These are phyloP conservation scores for Fragaria iinumae DNA, from an alignment of 306 rosid genomes.

Conservation along the genomic window DNA sequence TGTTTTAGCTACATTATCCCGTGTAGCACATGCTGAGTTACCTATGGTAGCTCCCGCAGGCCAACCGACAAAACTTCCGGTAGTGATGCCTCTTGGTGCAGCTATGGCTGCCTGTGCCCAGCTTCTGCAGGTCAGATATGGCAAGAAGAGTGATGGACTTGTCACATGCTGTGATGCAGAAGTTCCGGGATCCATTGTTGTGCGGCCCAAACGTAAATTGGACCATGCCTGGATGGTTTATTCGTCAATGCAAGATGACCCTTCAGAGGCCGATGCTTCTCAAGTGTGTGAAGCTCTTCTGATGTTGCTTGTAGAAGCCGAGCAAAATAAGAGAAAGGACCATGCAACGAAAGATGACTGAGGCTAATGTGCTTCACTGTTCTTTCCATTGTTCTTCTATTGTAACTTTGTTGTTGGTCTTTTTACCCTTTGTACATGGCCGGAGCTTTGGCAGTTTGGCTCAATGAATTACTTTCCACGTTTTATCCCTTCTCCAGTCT, in stretches of 20 bases:
- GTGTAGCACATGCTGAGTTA: constrained; percentile 86
- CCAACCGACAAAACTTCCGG: constrained; percentile 70
- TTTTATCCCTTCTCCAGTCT: neutral
- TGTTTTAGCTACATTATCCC: constrained; percentile 76
- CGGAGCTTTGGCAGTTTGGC: neutral
- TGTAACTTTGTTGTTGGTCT: neutral
- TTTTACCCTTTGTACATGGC: neutral
- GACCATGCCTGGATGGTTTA: constrained; percentile 99
- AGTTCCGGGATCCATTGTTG: constrained; percentile 90
- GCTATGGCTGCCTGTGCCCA: constrained; percentile 98
- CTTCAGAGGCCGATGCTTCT: constrained; percentile 74
- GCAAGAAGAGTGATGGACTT: constrained; percentile 92
- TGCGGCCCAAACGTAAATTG: constrained; percentile 69
- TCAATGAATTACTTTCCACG: neutral
- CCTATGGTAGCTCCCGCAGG: constrained; percentile 52
- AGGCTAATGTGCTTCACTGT: constrained; percentile 7
- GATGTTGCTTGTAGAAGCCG: constrained; percentile 72
- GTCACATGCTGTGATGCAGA: constrained; percentile 89
- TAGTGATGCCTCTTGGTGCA: constrained; percentile 87
- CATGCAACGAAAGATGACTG: constrained; percentile 67
- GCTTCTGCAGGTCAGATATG: constrained; percentile 77
- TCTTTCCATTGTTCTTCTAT: constrained; percentile 18
- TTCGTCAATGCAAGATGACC: constrained; percentile 60
- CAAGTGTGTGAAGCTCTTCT: constrained; percentile 96
- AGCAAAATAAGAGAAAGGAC: constrained; percentile 62